These are phyloP conservation scores for Mortierella alpina DNA, from an alignment of 192 early-diverging fungal genomes.

Conservation along the genomic window DNA sequence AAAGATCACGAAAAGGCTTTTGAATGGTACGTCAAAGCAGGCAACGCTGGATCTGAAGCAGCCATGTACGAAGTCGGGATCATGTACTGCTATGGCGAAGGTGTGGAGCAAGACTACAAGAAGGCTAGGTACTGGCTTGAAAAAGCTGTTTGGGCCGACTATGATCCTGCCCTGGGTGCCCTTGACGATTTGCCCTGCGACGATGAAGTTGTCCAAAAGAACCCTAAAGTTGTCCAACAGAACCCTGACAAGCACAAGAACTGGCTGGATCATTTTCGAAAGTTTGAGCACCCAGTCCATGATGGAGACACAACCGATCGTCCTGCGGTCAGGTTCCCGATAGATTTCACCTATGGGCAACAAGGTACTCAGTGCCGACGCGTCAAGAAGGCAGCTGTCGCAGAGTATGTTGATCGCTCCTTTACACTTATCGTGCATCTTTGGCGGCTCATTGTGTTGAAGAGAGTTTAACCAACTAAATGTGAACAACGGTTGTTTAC, in stretches of 20 bases:
- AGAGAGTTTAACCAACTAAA: neutral
- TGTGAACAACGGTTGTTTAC: conserved; percentile 3
- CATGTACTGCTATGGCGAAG: neutral
- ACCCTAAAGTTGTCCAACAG: too few species aligned
- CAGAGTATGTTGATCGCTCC: conserved; percentile 22
- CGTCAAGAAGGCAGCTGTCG: conserved; percentile 62
- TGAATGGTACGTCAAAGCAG: conserved; percentile 4
- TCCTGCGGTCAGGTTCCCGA: too few species aligned
- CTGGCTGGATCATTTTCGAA: too few species aligned
- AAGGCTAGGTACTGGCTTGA: neutral
- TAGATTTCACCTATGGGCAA: conserved; percentile 69
- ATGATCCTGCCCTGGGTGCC: too few species aligned
- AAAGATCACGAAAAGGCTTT: neutral
- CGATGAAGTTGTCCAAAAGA: too few species aligned
- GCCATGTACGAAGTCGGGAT: neutral
- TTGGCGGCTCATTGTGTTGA: too few species aligned
- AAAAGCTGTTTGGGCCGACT: too few species aligned
- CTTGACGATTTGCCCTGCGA: too few species aligned
- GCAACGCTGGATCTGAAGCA: neutral
- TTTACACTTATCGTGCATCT: too few species aligned
- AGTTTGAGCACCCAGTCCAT: too few species aligned
- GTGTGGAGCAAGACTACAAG: neutral
- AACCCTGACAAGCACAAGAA: too few species aligned
- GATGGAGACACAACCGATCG: too few species aligned
- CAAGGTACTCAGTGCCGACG: conserved; percentile 67